Evolutionary conservation across 2,329 filamentous ascomycete genomes (phyloP).

Genomic region (Monosporascus sp.): DNA sequence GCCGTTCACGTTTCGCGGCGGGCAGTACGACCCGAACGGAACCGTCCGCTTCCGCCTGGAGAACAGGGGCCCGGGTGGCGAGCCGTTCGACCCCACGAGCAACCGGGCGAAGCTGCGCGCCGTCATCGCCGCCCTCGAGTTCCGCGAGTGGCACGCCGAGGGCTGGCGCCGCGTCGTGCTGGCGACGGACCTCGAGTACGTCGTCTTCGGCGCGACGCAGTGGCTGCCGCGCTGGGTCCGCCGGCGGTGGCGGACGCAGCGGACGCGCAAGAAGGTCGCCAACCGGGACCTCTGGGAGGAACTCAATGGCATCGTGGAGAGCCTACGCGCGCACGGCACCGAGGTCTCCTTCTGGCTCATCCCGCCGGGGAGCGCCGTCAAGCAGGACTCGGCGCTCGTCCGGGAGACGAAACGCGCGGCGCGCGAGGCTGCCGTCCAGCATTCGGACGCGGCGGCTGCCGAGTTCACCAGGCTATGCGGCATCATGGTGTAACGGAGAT

Average conservation of each 20-base stretch:
- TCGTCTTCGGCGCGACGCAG: constrained; percentile 34
- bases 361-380: constrained; percentile 5
- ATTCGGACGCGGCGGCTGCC: constrained; percentile 6
- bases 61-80: constrained; percentile 24
- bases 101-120: constrained; percentile 40
- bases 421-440: constrained; percentile 10
- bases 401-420: constrained; percentile 16
- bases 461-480: constrained; percentile 21
- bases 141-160: constrained; percentile 33
- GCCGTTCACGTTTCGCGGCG: background rate
- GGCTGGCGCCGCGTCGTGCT: constrained; percentile 37
- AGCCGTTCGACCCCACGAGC: constrained; percentile 25
- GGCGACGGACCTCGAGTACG: constrained; percentile 41
- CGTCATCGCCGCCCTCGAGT: constrained; percentile 6
- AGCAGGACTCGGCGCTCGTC: constrained; percentile 12
- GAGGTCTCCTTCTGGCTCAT: constrained; percentile 23
- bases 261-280: constrained; percentile 19
- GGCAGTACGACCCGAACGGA: constrained; percentile 2
- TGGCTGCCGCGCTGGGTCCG: constrained; percentile 35
- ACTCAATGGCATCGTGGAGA: constrained; percentile 23
- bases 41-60: constrained; percentile 26
- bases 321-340: constrained; percentile 15
- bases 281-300: constrained; percentile 41
- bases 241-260: constrained; percentile 31
- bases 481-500: constrained; percentile 12